These are phyloP conservation scores for Xenosphaeropsis pyriputrescens DNA, from an alignment of 2,329 filamentous ascomycete genomes.

Conservation along the genomic window DNA sequence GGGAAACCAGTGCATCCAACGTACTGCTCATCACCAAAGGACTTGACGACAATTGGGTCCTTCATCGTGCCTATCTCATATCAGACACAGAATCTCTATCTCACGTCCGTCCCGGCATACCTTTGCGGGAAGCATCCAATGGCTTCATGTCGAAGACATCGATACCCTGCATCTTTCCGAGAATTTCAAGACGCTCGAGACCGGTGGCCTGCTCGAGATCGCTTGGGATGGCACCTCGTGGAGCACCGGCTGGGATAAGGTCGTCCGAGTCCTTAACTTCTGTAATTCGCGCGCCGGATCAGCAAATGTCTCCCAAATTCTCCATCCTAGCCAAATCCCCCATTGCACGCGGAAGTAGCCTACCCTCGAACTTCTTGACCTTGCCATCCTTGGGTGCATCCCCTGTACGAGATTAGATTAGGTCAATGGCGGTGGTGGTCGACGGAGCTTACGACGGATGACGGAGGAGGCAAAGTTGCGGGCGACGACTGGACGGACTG, in stretches of 20 bases:
- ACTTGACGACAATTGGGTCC: slow-evolving; percentile 80
- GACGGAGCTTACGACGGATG: slow-evolving; percentile 37
- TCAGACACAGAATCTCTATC: not conserved
- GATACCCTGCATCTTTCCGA: slow-evolving; percentile 98
- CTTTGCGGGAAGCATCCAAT: slow-evolving; percentile 77
- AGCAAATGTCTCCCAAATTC: slow-evolving; percentile 1
- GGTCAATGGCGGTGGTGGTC: slow-evolving; percentile 8
- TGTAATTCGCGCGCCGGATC: slow-evolving; percentile 23
- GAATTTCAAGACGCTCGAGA: slow-evolving; percentile 95
- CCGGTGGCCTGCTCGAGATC: slow-evolving; percentile 93
- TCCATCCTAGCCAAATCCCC: not conserved
- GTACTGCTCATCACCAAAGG: slow-evolving; percentile 92
- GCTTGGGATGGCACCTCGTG: slow-evolving; percentile 72
- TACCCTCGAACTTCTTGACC: slow-evolving; percentile 19
- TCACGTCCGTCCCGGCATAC: slow-evolving; percentile 27
- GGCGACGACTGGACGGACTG: slow-evolving; percentile 34
- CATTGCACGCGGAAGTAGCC: not conserved
- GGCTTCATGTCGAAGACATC: slow-evolving; percentile 98
- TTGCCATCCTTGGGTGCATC: slow-evolving; percentile 10
- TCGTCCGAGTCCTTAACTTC: slow-evolving; percentile 76
- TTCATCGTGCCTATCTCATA: slow-evolving; percentile 58
- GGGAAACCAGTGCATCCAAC: slow-evolving; percentile 90
- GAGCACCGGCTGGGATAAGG: slow-evolving; percentile 70
- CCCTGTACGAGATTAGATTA: slow-evolving; percentile 8
- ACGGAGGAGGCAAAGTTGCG: slow-evolving; percentile 46